Conservation (phyloP, 2,329 filamentous ascomycete genomes). For the Hawksworthiomyces lignivorus region DNA sequence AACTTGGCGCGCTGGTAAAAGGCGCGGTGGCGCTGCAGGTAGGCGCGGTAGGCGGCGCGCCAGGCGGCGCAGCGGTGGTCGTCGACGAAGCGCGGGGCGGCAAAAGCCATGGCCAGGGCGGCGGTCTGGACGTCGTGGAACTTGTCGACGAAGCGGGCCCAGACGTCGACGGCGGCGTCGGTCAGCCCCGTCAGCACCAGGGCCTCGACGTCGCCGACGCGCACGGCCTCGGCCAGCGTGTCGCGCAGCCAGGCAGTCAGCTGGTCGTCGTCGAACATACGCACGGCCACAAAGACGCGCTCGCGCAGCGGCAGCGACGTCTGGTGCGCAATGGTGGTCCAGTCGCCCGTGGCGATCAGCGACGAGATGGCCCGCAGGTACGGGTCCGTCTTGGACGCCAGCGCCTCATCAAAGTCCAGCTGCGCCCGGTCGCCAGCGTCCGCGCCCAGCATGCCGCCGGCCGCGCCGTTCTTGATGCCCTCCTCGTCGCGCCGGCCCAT, state of each 20-base stretch:
- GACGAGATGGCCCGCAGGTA: constrained; percentile 75
- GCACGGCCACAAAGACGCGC: constrained; percentile 64
- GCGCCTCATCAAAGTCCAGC: constrained; percentile 50
- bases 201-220: constrained; percentile 66
- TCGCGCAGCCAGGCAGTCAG: constrained; percentile 61
- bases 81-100: constrained; percentile 67
- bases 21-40: constrained; percentile 63
- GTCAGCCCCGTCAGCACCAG: constrained; percentile 72
- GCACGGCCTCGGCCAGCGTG: constrained; percentile 52
- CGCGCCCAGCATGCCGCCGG: neutral
- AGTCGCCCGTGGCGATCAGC: constrained; percentile 69
- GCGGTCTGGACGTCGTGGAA: constrained; percentile 75
- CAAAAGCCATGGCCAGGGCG: constrained; percentile 65
- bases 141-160: constrained; percentile 67
- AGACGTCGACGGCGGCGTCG: constrained; percentile 63
- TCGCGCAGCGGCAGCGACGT: constrained; percentile 66
- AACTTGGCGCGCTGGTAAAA: constrained; percentile 72
- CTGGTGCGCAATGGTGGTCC: constrained; percentile 66
- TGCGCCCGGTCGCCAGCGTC: constrained; percentile 19
- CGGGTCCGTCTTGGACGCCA: constrained; percentile 61
- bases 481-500: constrained; percentile 43
- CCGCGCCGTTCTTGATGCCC: constrained; percentile 25
- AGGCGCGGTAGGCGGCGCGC: constrained; percentile 63
- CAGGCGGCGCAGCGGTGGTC: constrained; percentile 69
- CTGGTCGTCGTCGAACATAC: constrained; percentile 54